Conservation (phyloP, 2,329 filamentous ascomycete species). For the Scopulariopsis brevicaulis region DNA sequence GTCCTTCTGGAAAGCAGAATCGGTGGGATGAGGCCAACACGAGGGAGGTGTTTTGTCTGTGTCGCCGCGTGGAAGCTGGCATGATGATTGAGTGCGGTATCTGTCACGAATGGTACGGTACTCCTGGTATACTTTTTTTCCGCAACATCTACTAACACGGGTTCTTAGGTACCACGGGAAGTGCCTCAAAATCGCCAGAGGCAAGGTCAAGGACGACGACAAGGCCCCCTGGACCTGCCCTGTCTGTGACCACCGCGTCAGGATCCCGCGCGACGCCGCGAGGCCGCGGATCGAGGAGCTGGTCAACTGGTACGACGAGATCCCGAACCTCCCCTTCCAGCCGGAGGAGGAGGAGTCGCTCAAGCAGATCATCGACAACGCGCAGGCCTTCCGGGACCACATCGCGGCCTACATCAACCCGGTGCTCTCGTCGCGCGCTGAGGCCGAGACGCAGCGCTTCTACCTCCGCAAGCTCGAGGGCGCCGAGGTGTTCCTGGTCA, state of each 20-base stretch:
- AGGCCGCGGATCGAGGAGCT: conserved; percentile 91
- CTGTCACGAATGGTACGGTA: conserved; percentile 83
- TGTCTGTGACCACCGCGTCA: conserved; percentile 94
- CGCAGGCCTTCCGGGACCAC: conserved; percentile 72
- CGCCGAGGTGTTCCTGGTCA: conserved; percentile 80
- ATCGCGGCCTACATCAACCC: conserved; percentile 73
- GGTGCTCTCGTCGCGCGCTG: conserved; percentile 68
- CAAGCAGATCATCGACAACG: conserved; percentile 75
- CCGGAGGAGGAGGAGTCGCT: conserved; percentile 88
- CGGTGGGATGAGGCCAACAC: conserved; percentile 49
- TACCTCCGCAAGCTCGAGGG: conserved; percentile 96
- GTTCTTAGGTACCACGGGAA: conserved; percentile 81
- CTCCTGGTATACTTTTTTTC: background rate
- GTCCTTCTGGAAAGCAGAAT: conserved; percentile 36
- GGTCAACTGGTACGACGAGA: conserved; percentile 72
- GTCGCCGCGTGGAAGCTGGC: conserved; percentile 80
- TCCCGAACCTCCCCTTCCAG: conserved; percentile 74
- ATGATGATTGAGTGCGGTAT: conserved; percentile 99
- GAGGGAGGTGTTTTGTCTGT: conserved; percentile 91
- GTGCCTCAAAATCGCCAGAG: conserved; percentile 92
- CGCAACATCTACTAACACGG: background rate
- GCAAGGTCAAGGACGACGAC: conserved; percentile 96
- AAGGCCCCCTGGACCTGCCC: conserved; percentile 79
- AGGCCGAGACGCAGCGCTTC: conserved; percentile 83
- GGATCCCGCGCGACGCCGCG: conserved; percentile 91